Evolutionary conservation across 495 filamentous ascomycete species (phyloP).

Genomic region (Penicillium paradoxum): DNA sequence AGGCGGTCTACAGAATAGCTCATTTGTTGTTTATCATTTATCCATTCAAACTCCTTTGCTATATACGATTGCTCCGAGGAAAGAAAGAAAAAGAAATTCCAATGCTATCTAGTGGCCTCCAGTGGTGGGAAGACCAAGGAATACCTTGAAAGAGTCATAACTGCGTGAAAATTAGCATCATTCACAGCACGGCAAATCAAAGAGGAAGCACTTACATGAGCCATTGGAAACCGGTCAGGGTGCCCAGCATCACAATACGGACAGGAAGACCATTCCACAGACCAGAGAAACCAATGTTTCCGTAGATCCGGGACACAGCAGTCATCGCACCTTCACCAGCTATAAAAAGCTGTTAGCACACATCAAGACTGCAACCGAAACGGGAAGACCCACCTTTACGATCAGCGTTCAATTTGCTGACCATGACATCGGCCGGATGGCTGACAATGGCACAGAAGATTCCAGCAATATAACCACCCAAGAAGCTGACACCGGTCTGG

Average conservation of each 20-base stretch:
- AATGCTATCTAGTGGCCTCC: slow-evolving; percentile 46
- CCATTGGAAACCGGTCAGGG: slow-evolving; percentile 70
- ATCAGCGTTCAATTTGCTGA: slow-evolving; percentile 65
- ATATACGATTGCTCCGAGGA: background rate
- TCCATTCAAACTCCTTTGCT: slow-evolving; percentile 3
- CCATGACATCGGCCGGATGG: slow-evolving; percentile 68
- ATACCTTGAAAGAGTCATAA: slow-evolving; percentile 75
- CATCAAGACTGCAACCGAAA: background rate
- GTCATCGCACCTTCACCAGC: slow-evolving; percentile 59
- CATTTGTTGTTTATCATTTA: background rate
- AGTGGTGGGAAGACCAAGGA: slow-evolving; percentile 63
- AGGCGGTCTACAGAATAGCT: slow-evolving; percentile 13
- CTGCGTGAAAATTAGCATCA: slow-evolving; percentile 20
- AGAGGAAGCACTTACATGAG: slow-evolving; percentile 47
- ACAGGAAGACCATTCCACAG: slow-evolving; percentile 67
- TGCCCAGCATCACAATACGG: slow-evolving; percentile 61
- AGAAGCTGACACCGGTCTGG: slow-evolving; percentile 65
- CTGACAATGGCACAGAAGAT: slow-evolving; percentile 63
- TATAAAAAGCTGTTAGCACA: slow-evolving; percentile 20
- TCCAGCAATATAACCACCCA: slow-evolving; percentile 68
- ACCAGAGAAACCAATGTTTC: slow-evolving; percentile 66
- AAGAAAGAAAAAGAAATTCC: background rate
- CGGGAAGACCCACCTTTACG: slow-evolving; percentile 46
- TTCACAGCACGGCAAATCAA: background rate
- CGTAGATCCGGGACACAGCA: slow-evolving; percentile 62